A percentile compares a stretch with the other conserved stretches of the same genome.
phyloP scores from a whole-genome alignment of 768 basidiomycete species.

The Trichaptum fuscoviolaceum region DNA sequence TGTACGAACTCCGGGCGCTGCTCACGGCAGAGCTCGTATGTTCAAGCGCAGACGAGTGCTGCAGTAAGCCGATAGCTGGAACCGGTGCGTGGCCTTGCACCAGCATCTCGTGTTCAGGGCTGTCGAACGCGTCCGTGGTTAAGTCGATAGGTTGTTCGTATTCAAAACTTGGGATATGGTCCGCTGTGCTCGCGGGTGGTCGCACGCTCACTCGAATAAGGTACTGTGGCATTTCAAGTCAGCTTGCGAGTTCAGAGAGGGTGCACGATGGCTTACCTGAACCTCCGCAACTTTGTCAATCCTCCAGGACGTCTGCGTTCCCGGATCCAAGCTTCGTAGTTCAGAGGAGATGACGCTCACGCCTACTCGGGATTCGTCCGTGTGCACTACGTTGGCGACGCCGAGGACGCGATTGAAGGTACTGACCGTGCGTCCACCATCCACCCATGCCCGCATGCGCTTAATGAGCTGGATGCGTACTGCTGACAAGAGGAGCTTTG shows the following conservation, averaged over 20 bases:
- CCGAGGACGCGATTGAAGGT: constrained; percentile 24
- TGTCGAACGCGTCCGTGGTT: constrained; percentile 36
- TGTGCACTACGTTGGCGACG: constrained; percentile 17
- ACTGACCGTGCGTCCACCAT: constrained; percentile 19
- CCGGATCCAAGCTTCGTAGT: constrained; percentile 32
- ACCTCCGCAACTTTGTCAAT: constrained; percentile 27
- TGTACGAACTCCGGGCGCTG: background rate
- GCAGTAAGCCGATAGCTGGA: constrained; percentile 31
- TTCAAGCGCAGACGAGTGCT: background rate
- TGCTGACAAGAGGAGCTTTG: constrained; percentile 28
- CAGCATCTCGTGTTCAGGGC: constrained; percentile 31
- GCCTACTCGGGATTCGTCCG: constrained; percentile 32
- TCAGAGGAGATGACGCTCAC: constrained; percentile 26
- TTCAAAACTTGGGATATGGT: constrained; percentile 30
- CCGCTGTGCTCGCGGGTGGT: constrained; percentile 25
- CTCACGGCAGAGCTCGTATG: background rate
- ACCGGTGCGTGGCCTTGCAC: constrained; percentile 32
- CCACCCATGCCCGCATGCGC: constrained; percentile 27
- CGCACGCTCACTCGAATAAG: constrained; percentile 29
- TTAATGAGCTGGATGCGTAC: constrained; percentile 33
- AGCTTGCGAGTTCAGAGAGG: background rate
- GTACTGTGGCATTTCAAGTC: constrained; percentile 25
- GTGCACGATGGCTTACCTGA: constrained; percentile 19
- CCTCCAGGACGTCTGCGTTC: constrained; percentile 33
- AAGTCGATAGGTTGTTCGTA: constrained; percentile 32